A percentile compares a stretch with the other conserved stretches of the same genome.
Evolutionary conservation across 306 rosid species (phyloP).

Genomic region (Acacia crassicarpa): DNA sequence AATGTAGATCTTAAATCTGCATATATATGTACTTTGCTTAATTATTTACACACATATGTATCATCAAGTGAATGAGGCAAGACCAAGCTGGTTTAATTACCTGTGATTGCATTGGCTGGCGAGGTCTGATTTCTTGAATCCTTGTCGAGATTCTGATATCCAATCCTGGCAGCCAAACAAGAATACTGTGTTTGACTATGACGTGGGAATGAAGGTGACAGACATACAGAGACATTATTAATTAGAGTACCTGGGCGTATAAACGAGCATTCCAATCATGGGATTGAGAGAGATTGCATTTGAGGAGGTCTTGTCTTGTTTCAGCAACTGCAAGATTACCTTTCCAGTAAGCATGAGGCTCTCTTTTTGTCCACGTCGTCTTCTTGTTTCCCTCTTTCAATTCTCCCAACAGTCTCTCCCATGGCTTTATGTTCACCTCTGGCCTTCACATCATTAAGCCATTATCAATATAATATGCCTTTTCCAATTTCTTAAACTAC

Average conservation of each 20-base stretch:
- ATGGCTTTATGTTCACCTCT: slow-evolving; percentile 83
- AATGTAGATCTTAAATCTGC: slow-evolving; percentile 85
- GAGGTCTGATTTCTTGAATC: slow-evolving; percentile 77
- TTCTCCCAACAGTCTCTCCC: slow-evolving; percentile 66
- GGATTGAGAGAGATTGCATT: slow-evolving; percentile 71
- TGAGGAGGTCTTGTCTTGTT: slow-evolving; percentile 76
- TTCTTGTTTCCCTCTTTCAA: slow-evolving; percentile 67
- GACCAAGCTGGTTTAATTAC: slow-evolving; percentile 29
- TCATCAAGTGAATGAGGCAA: background rate
- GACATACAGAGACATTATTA: background rate
- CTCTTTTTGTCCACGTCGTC: slow-evolving; percentile 65
- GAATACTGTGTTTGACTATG: background rate
- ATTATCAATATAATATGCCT: background rate
- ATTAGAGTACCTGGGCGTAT: slow-evolving; percentile 56
- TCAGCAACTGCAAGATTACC: slow-evolving; percentile 78
- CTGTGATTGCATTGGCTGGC: slow-evolving; percentile 81
- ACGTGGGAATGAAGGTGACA: background rate
- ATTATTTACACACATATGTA: background rate
- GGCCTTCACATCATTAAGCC: slow-evolving; percentile 45
- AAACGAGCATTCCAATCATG: slow-evolving; percentile 93
- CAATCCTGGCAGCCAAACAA: slow-evolving; percentile 58
- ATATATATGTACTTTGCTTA: background rate
- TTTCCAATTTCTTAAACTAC: no score
- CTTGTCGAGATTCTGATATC: slow-evolving; percentile 59
- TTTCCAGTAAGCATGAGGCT: slow-evolving; percentile 92